Evolutionary conservation across 2,329 filamentous ascomycete genomes (phyloP).

Genomic region (Emergomyces orientalis): DNA sequence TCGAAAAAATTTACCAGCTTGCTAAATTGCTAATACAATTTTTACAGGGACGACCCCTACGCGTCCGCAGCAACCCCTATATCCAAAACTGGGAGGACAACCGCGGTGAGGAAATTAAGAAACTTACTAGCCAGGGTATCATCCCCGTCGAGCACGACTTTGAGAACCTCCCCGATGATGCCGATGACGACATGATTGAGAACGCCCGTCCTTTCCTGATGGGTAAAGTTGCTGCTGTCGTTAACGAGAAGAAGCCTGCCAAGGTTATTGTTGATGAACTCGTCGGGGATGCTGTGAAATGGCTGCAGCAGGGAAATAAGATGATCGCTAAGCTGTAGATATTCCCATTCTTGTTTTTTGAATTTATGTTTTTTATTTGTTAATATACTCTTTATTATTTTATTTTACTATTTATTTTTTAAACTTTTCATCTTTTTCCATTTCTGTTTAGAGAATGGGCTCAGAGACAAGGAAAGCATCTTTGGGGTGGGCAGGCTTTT

Average conservation of each 20-base stretch:
- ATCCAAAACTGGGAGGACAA: slow-evolving; percentile 96
- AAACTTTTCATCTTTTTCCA: neutral
- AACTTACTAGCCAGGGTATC: slow-evolving; percentile 77
- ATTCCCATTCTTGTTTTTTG: slow-evolving; percentile 9
- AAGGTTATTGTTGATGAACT: slow-evolving; percentile 93
- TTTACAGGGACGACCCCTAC: slow-evolving; percentile 66
- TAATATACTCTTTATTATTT: neutral
- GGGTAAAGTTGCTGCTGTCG: slow-evolving; percentile 92
- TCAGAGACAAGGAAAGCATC: neutral
- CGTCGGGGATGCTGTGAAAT: slow-evolving; percentile 66
- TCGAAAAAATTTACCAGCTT: neutral
- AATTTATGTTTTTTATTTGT: neutral
- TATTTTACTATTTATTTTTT: neutral
- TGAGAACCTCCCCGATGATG: slow-evolving; percentile 64
- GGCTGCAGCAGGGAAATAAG: slow-evolving; percentile 59
- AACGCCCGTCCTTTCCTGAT: slow-evolving; percentile 86
- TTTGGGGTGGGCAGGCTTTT: neutral
- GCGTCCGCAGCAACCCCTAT: slow-evolving; percentile 87
- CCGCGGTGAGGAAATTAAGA: slow-evolving; percentile 80
- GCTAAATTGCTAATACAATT: slow-evolving; percentile 1
- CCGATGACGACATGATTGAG: slow-evolving; percentile 80
- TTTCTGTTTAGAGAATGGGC: neutral
- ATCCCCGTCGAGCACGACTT: slow-evolving; percentile 93
- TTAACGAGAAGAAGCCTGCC: slow-evolving; percentile 84
- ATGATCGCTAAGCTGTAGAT: slow-evolving; percentile 60